Evolutionary conservation across 768 basidiomycete species (phyloP), one percentile per base, ranked within the genome.

Genomic region (Ramaria sp.): DNA sequence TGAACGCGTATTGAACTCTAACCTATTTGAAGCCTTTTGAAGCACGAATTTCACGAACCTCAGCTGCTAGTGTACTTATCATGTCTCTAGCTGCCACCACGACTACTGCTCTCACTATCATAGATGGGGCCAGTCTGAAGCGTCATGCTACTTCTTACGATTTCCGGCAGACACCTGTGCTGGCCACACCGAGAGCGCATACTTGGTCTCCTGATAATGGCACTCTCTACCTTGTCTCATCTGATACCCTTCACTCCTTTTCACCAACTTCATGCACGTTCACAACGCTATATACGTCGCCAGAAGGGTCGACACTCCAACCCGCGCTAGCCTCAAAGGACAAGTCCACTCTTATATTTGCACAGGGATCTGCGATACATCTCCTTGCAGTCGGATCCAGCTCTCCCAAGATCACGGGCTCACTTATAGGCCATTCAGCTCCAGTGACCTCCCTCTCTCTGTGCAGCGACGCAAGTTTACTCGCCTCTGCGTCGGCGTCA

Each of bases 201-300:
- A 65, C 72, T 15, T 88, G 86, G 86, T 74, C 82, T 17, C 65
- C 72, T 2, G 80, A 86, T 66, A 80, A 78, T 59, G 67, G 71
- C 31, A 69, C 66, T 58, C 73, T 88, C 22, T 85, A 79, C 63
- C 64, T 88, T 38, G 72, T 80, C 1, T 77, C 75, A 10, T 61
- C 70, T 42, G 65, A 73, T 20, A 67, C 64, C 4, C 76, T 88
- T 61, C 74, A 77, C 54, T 72, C 72, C 67, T 86, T 83, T 61
- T 77, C 80, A 17, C 67, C 77, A 15, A 65, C 71, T 0, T 20
- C 46, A 72, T 75, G 15, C 73, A 75, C 50, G 66, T 70, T 12
- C 57, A 83, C 50, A 71, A 72, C 45, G 71, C 74, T 13, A 60
- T 85, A 7, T 76, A 77, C 58, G 55, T 62, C 12, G 66, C 68